Evolutionary conservation across 768 basidiomycete genomes (phyloP), one percentile per base, ranked within the genome.

Genomic region (Leccinum ochraceum): DNA sequence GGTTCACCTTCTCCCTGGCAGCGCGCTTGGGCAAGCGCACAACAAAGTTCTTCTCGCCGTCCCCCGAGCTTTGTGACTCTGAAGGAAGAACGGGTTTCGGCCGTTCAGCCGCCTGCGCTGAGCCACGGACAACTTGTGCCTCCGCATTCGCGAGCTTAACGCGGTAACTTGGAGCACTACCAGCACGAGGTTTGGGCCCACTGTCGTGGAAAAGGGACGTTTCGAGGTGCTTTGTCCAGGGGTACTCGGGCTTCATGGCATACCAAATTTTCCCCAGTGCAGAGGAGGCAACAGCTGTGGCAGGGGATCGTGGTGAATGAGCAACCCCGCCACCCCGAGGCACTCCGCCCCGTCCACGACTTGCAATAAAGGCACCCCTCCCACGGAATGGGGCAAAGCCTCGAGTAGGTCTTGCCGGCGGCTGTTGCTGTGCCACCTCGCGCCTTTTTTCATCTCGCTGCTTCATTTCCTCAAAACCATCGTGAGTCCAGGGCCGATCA

Each of bases 391-490:
- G 73, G 30, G 74, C 68, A 56, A 72, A 63, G 24, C 77, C 80
- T 54, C 77, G 75, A 59, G 63, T 61, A 37, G 70, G 61, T 59
- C 74, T 71, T 36, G 69, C 57, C 28, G 67, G 22, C 58, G 69
- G 74, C 46, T 72, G 69, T 51, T 77, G 77, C 66, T 75, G 75
- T 66, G 69, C 63, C 9, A 63, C 63, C 51, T 70, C 73, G 6
- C 71, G 67, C 42, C 76, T 76, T 56, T 80, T 79, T 60, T 92
- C 89, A 60, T 93, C 92, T 66, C 82, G 83, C 57, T 80, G 80
- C 75, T 86, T 91, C 84, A 94, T 84, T 76, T 95, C 91, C 73
- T 94, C 92, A 63, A 88, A 95, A 2, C 92, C 92, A 69, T 93
- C 92, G 69, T 95, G 93, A 0, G 82, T 86, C 93, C 93, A 94